phyloP scores from a whole-genome alignment of 345 rosid species.

The Eucalyptus camaldulensis region DNA sequence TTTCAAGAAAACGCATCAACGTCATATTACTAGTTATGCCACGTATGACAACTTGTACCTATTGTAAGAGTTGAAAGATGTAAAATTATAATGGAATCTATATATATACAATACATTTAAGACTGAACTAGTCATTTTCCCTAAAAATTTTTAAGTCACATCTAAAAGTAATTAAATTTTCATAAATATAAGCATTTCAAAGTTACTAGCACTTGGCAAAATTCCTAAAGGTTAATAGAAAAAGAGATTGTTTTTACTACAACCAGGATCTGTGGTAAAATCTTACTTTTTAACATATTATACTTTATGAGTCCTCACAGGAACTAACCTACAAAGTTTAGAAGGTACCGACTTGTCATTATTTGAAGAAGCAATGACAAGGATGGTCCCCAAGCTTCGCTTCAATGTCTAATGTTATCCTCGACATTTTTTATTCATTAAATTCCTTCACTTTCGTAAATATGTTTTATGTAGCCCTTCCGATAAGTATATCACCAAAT shows the following conservation, averaged over 20 bases:
- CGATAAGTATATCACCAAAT: background rate
- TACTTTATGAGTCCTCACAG: no score
- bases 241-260: no score
- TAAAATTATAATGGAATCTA: background rate
- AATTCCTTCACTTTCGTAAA: background rate
- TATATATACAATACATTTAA: accelerated
- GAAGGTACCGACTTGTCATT: background rate
- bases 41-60: accelerated
- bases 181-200: background rate
- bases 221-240: background rate
- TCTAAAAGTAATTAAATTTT: no score
- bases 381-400: background rate
- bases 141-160: background rate
- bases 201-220: background rate
- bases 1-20: no score
- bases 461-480: background rate
- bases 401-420: no score
- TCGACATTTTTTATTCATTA: no score
- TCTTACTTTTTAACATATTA: background rate
- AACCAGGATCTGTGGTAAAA: no score
- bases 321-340: no score
- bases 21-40: accelerated
- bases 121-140: background rate
- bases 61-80: no score
- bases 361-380: background rate